phyloP scores from a whole-genome alignment of 495 filamentous ascomycete genomes.

The Achaetomiella virescens region DNA sequence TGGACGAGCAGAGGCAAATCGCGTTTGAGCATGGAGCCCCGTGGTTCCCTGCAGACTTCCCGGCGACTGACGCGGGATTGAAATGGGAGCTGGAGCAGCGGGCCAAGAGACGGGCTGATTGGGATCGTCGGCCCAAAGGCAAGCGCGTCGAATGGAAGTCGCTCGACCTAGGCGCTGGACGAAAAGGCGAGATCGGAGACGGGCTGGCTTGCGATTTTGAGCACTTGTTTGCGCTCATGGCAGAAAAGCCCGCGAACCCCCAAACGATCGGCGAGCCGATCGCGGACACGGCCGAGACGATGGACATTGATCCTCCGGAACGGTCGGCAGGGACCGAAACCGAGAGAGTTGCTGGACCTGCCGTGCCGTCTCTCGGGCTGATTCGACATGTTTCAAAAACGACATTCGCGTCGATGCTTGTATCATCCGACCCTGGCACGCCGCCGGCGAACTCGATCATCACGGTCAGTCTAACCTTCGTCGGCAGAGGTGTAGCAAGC shows the following conservation, averaged over 20 bases:
- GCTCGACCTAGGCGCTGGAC: conserved; percentile 65
- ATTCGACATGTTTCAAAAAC: conserved; percentile 29
- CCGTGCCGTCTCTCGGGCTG: conserved; percentile 6
- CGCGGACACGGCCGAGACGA: conserved; percentile 16
- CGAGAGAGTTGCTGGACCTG: not conserved
- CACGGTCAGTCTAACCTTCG: conserved; percentile 31
- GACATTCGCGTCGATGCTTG: conserved; percentile 21
- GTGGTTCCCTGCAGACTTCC: conserved; percentile 88
- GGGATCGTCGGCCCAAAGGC: conserved; percentile 76
- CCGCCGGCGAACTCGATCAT: conserved; percentile 25
- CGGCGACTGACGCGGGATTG: conserved; percentile 73
- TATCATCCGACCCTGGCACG: conserved; percentile 5
- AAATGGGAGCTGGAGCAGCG: conserved; percentile 68
- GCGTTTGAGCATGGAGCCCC: conserved; percentile 70
- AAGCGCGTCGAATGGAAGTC: conserved; percentile 71
- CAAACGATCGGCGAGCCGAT: conserved; percentile 10
- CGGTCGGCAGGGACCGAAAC: not conserved
- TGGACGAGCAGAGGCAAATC: conserved; percentile 74
- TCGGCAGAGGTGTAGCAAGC: conserved; percentile 35
- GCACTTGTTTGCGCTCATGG: conserved; percentile 40
- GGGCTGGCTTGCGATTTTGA: conserved; percentile 91
- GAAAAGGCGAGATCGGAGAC: conserved; percentile 75
- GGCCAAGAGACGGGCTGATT: conserved; percentile 52
- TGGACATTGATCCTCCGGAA: conserved; percentile 20
- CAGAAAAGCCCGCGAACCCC: conserved; percentile 13